A percentile compares a stretch with the other conserved stretches of the same genome.
Conservation (phyloP, 2,329 filamentous ascomycete species). For the Venturia nashicola region DNA sequence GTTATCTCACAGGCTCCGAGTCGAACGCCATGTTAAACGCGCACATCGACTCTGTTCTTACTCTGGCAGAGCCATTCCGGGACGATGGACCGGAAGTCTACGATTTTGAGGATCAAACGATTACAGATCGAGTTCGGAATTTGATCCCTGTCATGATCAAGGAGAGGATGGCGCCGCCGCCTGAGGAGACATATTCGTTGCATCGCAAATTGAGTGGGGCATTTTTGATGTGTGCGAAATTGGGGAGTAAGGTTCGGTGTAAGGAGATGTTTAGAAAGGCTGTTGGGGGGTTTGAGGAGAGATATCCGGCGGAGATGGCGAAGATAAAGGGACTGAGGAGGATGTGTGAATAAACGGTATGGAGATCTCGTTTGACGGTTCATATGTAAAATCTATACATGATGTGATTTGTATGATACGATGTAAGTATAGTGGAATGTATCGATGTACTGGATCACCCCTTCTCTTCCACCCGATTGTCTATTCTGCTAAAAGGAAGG, state of each 20-base stretch:
- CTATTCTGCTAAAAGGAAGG: too few species aligned
- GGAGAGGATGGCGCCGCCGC: conserved; percentile 78
- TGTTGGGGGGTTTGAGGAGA: conserved; percentile 14
- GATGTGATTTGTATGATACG: not conserved
- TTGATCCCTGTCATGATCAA: conserved; percentile 89
- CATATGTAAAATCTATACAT: not conserved
- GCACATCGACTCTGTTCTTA: conserved; percentile 77
- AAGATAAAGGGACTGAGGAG: not conserved
- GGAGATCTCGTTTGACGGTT: not conserved
- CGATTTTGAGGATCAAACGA: conserved; percentile 88
- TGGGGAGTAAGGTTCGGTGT: conserved; percentile 75
- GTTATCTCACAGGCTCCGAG: conserved; percentile 88
- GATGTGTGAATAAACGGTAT: not conserved
- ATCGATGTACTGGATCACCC: too few species aligned
- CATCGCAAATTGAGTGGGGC: conserved; percentile 93
- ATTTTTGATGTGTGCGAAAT: conserved; percentile 76
- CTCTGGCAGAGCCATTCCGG: conserved; percentile 81
- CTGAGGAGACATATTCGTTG: conserved; percentile 93
- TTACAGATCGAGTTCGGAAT: conserved; percentile 80
- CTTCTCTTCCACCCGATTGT: too few species aligned
- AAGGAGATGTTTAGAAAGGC: conserved; percentile 63
- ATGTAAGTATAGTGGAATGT: not conserved
- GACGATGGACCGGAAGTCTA: conserved; percentile 67
- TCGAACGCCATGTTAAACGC: conserved; percentile 77
- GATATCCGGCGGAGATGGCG: not conserved